phyloP scores from a whole-genome alignment of 164 flowering plant genomes.

The Macadamia tetraphylla region DNA sequence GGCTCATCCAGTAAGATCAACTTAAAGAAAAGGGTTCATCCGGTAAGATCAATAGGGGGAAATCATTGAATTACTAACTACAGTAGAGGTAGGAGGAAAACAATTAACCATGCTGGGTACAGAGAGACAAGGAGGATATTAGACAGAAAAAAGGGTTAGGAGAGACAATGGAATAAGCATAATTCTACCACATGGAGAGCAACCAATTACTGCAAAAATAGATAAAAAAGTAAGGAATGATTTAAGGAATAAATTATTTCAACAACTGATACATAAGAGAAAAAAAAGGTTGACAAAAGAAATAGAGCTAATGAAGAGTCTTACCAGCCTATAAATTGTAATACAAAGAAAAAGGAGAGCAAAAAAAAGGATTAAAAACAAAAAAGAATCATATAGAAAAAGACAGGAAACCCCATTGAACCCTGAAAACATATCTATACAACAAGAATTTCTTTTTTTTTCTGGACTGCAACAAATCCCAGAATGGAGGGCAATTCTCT shows the following conservation, averaged over 20 bases:
- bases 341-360: background rate
- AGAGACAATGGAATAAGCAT: conserved; percentile 10
- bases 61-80: no score
- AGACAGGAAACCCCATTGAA: conserved; percentile 7
- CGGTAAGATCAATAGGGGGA: no score
- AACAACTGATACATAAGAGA: background rate
- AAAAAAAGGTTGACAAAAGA: background rate
- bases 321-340: background rate
- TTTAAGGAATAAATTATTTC: conserved; percentile 9
- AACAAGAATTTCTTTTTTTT: conserved; percentile 1
- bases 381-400: conserved; percentile 4
- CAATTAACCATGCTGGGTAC: no score
- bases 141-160: background rate
- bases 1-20: no score
- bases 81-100: no score
- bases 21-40: no score
- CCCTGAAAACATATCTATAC: conserved; percentile 11
- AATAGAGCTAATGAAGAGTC: background rate
- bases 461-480: background rate
- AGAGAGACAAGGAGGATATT: no score
- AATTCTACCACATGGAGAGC: conserved; percentile 11
- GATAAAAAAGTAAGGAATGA: conserved; percentile 3
- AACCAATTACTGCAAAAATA: conserved; percentile 11
- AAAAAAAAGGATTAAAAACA: background rate
- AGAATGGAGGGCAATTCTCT: background rate